Base-by-base conservation (phyloP, 75 land plant species). In the Gnetum montanum region DNA sequence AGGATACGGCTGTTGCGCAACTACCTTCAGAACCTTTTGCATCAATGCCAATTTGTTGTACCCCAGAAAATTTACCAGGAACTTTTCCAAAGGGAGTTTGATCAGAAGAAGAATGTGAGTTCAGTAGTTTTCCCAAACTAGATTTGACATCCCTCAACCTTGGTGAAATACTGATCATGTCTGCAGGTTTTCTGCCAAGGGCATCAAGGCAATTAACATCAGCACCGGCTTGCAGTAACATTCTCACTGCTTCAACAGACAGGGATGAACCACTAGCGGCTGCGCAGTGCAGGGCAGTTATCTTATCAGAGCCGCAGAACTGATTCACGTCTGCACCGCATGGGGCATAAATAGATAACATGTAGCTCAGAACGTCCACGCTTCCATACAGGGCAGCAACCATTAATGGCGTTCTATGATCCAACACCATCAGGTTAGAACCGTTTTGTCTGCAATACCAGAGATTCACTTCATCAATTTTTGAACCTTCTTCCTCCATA, bases 231-330 rank as follows among this genome's bases (percentile, higher is more conserved):
- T 61, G 41, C 30, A 87, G 65, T 27, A 87, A 69, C 49, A 84
- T 36, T 49, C 60, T 71, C 27, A 87, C 88, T 45, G 66, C 62
- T 28, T 80, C 84, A 43, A 63, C 36, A 2, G 58, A 49, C 18
- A 19, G 6, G 25, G 29, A 24, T 3, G 93, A 80, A 3, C 88
- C 88, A 41, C 85, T 76, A 15, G 76, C 82, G 5, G 93, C 82
- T 28, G 93, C 93, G 62, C 93, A 88, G 53, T 84, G 92, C 47
- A 85, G 73, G 5, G 90, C 90, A 64, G 90, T 85, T 57, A 49
- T 58, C 34, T 63, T 62, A 31, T 83, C 84, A 1, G 53, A 24
- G 10, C 81, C 88, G 66, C 81, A 80, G 1, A 31, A 33, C 10
- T 63, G 44, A 51, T 83, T 83, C 12, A 83, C 71, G 49, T 87